These are phyloP conservation scores for Aquilaria sinensis DNA, from an alignment of 345 rosid genomes.

Conservation along the genomic window DNA sequence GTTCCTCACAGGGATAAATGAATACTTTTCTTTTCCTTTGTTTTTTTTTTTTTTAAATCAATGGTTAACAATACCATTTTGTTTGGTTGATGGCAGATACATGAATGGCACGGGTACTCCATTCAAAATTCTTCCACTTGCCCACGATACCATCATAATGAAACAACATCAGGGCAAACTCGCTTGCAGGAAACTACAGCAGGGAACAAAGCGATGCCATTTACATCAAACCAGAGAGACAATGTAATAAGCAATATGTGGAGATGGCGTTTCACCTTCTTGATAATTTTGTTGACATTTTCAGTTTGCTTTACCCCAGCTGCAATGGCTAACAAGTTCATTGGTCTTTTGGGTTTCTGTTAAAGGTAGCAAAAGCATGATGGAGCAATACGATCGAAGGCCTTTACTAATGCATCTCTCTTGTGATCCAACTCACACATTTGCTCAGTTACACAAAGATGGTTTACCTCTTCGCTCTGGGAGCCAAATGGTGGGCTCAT, in stretches of 20 bases:
- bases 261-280: background rate
- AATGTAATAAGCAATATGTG: background rate
- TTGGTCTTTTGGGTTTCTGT: background rate
- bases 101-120: slow-evolving; percentile 62
- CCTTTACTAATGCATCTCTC: too few relatives aligned
- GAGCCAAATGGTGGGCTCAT: background rate
- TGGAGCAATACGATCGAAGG: too few relatives aligned
- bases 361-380: background rate
- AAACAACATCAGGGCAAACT: background rate
- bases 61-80: slow-evolving; percentile 53
- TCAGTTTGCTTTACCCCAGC: background rate
- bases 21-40: too few relatives aligned
- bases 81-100: slow-evolving; percentile 70
- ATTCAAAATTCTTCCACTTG: slow-evolving; percentile 59
- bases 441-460: too few relatives aligned
- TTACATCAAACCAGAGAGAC: background rate
- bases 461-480: background rate
- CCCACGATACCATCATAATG: slow-evolving; percentile 39
- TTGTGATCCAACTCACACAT: too few relatives aligned
- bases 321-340: background rate
- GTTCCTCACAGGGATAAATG: too few relatives aligned
- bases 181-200: background rate
- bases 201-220: background rate
- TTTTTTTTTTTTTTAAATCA: background rate
- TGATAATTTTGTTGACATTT: background rate